Evolutionary conservation across 495 filamentous ascomycete genomes (phyloP).

Genomic region (Neurospora sp.): DNA sequence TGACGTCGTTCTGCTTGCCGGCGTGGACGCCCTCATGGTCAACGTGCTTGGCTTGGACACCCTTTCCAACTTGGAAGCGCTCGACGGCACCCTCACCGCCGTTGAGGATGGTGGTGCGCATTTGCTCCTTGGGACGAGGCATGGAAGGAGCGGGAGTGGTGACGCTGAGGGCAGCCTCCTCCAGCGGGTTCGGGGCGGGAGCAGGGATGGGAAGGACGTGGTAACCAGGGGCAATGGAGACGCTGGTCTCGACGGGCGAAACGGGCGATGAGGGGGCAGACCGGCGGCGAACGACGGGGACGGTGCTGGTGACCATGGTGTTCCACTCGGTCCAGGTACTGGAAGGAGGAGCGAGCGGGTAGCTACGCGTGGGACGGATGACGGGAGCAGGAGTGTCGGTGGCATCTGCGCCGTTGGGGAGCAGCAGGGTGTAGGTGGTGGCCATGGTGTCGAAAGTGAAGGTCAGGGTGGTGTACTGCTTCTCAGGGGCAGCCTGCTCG

Average conservation of each 20-base stretch:
- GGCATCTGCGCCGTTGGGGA: not conserved
- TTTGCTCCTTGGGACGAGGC: not conserved
- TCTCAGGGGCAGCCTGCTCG: not conserved
- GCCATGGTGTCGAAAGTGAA: not conserved
- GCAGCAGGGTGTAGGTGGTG: not conserved
- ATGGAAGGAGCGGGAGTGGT: not conserved
- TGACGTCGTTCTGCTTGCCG: not conserved
- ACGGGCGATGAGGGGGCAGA: not conserved
- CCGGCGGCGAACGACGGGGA: not conserved
- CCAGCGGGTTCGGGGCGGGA: not conserved
- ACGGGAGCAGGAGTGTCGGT: not conserved
- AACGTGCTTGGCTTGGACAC: not conserved
- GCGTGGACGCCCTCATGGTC: not conserved
- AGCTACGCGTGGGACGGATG: not conserved
- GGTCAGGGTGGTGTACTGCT: not conserved
- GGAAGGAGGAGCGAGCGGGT: not conserved
- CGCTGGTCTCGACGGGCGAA: not conserved
- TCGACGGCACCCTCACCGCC: not conserved
- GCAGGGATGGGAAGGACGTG: not conserved
- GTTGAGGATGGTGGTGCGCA: not conserved
- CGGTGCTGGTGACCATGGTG: not conserved
- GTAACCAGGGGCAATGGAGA: not conserved
- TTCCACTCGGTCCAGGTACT: not conserved
- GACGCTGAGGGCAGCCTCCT: not conserved
- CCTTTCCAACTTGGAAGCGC: not conserved